Base-by-base conservation (phyloP, 2,329 filamentous ascomycete genomes). In the Capronia epimyces region DNA sequence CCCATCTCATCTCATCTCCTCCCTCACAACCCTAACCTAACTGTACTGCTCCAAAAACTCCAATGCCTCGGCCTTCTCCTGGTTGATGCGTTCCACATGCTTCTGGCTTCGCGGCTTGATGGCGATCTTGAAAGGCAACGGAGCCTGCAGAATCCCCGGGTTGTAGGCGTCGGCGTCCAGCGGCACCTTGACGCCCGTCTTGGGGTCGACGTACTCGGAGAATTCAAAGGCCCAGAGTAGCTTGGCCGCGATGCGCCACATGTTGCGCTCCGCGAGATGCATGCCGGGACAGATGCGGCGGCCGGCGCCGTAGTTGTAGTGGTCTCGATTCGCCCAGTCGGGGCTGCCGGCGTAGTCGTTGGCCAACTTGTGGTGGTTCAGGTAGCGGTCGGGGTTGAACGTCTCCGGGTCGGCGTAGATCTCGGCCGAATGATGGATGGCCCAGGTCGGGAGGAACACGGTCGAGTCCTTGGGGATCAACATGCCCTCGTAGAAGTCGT, bases 401-500 rank as follows among this genome's bases (percentile, higher is more conserved):
- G 37, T 53, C 21, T 70, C 65, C 0, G 71, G 69, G 6, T 67
- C 63, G 0, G 65, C 64, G 44, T 70, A 74, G 41, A 68, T 69
- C 12, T 64, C 64, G 10, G 66, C 65, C 49, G 73, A 70, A 47
- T 67, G 64, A 42, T 72, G 68, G 34, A 75, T 72, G 1, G 65
- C 66, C 70, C 71, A 74, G 1, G 69, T 67, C 53, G 74, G 75
- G 7, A 66, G 67, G 1, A 74, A 52, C 0, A 80, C 63, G 0
- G 68, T 71, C 0, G 76, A 75, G 0, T 71, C 74, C 2, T 69
- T 66, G 2, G 76, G 75, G 20, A 79, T 75, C 12, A 68, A 63
- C 56, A 73, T 76, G 13, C 73, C 74, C 37, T 70, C 67, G 58
- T 75, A 78, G 10, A 64, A 61, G 49, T 79, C 75, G 39, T 78